Percentiles rank a stretch among this genome's conserved stretches.
Evolutionary conservation across 2,329 filamentous ascomycete species (phyloP).

Genomic region (Penicillium sp.): DNA sequence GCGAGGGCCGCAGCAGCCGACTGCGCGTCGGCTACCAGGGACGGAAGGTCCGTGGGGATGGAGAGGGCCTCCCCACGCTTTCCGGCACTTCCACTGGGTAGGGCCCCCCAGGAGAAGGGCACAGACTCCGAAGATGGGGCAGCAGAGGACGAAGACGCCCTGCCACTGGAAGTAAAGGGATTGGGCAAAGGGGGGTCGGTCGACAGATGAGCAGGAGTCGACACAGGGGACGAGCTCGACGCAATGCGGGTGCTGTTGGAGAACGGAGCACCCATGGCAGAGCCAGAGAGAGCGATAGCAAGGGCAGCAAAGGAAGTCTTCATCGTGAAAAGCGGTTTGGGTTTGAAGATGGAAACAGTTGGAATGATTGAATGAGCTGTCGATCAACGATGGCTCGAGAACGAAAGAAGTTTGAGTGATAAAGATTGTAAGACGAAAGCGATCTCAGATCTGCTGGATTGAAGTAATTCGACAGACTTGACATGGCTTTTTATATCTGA

Average conservation of each 20-base stretch:
- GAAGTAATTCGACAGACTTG: not conserved
- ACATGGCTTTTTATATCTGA: slow-evolving; percentile 15
- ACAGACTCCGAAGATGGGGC: not conserved
- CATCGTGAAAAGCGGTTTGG: slow-evolving; percentile 12
- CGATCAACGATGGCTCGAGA: not conserved
- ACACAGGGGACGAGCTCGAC: slow-evolving; percentile 3
- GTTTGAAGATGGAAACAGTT: not conserved
- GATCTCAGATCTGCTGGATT: slow-evolving; percentile 11
- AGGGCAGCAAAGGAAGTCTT: slow-evolving; percentile 16
- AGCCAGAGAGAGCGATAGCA: slow-evolving; percentile 16
- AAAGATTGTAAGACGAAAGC: not conserved
- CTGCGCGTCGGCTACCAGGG: slow-evolving; percentile 14
- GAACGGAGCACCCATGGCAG: slow-evolving; percentile 18
- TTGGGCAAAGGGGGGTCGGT: slow-evolving; percentile 6
- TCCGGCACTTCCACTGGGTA: not conserved
- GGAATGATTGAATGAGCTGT: not conserved
- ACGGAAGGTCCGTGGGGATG: slow-evolving; percentile 12
- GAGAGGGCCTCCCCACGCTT: slow-evolving; percentile 8
- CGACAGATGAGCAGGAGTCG: slow-evolving; percentile 5
- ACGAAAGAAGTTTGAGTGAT: not conserved
- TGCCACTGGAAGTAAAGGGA: slow-evolving; percentile 3
- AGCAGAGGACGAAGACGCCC: not conserved
- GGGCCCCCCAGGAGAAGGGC: not conserved
- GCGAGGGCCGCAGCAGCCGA: slow-evolving; percentile 8
- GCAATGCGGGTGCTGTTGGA: slow-evolving; percentile 10